phyloP scores from a whole-genome alignment of 257 asterid genomes.

The Solanum habrochaites region DNA sequence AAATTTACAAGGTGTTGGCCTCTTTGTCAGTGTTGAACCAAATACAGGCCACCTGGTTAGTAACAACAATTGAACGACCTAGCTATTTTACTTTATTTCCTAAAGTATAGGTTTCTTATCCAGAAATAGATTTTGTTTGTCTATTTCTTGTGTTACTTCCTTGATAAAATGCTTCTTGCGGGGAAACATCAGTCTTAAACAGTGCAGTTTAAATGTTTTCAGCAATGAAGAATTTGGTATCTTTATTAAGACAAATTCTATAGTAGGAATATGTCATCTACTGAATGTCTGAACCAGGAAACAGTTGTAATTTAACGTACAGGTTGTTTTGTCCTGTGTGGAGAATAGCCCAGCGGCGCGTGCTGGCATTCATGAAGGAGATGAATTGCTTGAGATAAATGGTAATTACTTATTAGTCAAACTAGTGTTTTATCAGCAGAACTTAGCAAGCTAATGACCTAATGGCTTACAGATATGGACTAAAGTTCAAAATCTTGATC shows the following conservation, averaged over 20 bases:
- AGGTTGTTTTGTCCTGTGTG: conserved; percentile 88
- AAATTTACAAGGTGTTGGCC: conserved; percentile 91
- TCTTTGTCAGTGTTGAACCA: conserved; percentile 67
- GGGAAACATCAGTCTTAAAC: neutral
- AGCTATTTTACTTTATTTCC: neutral
- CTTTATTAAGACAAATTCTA: neutral
- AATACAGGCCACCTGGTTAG: conserved; percentile 77
- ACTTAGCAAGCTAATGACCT: neutral
- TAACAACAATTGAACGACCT: neutral
- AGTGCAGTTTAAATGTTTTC: neutral
- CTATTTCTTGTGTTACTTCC: neutral
- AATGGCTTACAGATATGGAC: neutral
- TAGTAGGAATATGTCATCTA: neutral
- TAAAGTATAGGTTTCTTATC: neutral
- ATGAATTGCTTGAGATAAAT: conserved; percentile 75
- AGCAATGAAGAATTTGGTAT: neutral
- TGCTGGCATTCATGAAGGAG: conserved; percentile 94
- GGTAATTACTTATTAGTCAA: conserved; percentile 28
- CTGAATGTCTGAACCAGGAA: neutral
- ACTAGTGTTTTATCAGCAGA: neutral
- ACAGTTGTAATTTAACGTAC: neutral
- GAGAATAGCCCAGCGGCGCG: conserved; percentile 94
- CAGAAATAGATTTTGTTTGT: neutral
- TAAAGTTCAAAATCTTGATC: neutral
- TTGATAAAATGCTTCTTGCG: neutral